Percentiles rank a stretch among this genome's conserved stretches.
Conservation (phyloP, 108 stramenopile species). For the Skeletonema potamos region DNA sequence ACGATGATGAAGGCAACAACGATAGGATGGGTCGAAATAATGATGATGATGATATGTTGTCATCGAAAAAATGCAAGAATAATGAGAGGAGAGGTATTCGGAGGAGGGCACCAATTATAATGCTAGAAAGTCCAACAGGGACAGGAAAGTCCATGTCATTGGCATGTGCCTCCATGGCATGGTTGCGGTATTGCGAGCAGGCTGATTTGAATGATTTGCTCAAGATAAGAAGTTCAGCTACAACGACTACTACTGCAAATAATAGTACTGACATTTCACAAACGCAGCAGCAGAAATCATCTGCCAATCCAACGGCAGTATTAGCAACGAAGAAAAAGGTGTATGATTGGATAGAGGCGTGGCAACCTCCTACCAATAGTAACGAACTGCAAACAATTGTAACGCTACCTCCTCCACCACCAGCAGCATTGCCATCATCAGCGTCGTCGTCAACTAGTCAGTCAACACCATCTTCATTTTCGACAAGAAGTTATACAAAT, state of each 20-base stretch:
- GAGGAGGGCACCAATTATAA: slow-evolving; percentile 46
- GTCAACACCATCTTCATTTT: not conserved
- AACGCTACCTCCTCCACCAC: not conserved
- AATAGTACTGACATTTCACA: not conserved
- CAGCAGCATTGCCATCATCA: not conserved
- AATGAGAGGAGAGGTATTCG: slow-evolving; percentile 6
- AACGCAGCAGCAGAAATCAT: not conserved
- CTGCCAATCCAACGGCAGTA: not conserved
- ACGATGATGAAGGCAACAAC: slow-evolving; percentile 4
- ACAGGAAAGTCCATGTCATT: slow-evolving; percentile 80
- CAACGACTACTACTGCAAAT: not conserved
- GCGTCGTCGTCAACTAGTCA: too few species aligned
- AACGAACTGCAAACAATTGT: not conserved
- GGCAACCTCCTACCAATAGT: slow-evolving; percentile 48
- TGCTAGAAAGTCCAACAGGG: slow-evolving; percentile 85
- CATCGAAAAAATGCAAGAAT: slow-evolving; percentile 1
- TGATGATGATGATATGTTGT: not conserved
- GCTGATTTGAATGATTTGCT: slow-evolving; percentile 24
- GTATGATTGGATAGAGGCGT: slow-evolving; percentile 75
- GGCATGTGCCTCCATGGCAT: slow-evolving; percentile 78
- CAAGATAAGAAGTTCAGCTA: not conserved
- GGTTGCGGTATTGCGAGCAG: slow-evolving; percentile 64
- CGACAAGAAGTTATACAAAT: not conserved
- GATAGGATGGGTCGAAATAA: not conserved
- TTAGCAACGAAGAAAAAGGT: slow-evolving; percentile 9